These are phyloP conservation scores for Lantana camara DNA, from an alignment of 257 asterid species.

Conservation along the genomic window DNA sequence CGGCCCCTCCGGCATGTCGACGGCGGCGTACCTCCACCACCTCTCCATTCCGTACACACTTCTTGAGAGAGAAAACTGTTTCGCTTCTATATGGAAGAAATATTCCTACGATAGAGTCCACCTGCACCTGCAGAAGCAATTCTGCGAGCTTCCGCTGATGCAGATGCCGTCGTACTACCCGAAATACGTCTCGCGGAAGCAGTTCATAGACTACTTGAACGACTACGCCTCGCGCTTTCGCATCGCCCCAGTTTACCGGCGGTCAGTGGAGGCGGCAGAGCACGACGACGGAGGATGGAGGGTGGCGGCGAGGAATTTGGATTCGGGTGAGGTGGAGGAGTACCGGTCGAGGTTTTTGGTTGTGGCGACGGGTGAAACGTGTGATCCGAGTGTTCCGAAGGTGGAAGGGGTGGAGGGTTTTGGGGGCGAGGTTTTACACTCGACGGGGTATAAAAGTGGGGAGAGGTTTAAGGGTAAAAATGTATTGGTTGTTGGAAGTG, in stretches of 20 bases:
- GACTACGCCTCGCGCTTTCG: constrained; percentile 56
- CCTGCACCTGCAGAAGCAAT: constrained; percentile 66
- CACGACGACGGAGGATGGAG: constrained; percentile 53
- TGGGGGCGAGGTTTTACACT: constrained; percentile 64
- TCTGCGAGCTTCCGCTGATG: constrained; percentile 54
- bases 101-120: constrained; percentile 74
- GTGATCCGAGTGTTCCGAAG: constrained; percentile 51
- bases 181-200: constrained; percentile 36
- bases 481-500: constrained; percentile 82
- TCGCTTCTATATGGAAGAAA: constrained; percentile 71
- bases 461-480: constrained; percentile 33
- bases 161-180: constrained; percentile 58
- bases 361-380: constrained; percentile 76
- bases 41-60: constrained; percentile 57
- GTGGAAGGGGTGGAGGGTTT: constrained; percentile 53
- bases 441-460: constrained; percentile 61
- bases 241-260: constrained; percentile 40
- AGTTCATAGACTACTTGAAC: constrained; percentile 51
- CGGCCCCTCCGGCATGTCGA: constrained; percentile 76
- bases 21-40: constrained; percentile 60
- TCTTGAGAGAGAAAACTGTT: constrained; percentile 73
- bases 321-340: constrained; percentile 41
- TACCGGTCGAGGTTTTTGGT: constrained; percentile 55
- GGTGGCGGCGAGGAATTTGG: constrained; percentile 39
- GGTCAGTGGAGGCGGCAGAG: constrained; percentile 51